phyloP scores from a whole-genome alignment of 345 rosid species.

The Eucalyptus pauciflora region DNA sequence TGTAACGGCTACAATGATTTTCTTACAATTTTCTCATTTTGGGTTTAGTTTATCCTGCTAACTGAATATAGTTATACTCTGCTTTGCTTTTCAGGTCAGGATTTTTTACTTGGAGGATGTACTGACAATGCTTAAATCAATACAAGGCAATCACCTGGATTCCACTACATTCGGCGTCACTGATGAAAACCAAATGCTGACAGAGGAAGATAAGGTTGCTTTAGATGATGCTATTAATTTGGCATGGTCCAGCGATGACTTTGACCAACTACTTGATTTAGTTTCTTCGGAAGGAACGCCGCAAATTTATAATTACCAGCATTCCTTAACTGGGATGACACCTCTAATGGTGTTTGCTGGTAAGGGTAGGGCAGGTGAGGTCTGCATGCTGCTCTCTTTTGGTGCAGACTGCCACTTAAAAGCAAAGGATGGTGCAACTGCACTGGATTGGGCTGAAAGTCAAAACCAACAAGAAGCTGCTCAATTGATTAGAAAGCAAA shows the following conservation, averaged over 20 bases:
- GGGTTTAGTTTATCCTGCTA: neutral
- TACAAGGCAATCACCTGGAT: constrained; percentile 42
- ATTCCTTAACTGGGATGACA: constrained; percentile 54
- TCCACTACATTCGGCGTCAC: constrained; percentile 16
- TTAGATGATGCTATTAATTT: constrained; percentile 76
- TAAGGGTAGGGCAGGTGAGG: constrained; percentile 74
- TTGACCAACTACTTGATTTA: constrained; percentile 64
- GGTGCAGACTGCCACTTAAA: constrained; percentile 54
- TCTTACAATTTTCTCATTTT: neutral
- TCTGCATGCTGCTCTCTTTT: constrained; percentile 75
- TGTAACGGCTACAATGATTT: constrained; percentile 20
- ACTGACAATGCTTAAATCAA: constrained; percentile 58
- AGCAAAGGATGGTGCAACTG: constrained; percentile 57
- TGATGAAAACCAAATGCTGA: constrained; percentile 24
- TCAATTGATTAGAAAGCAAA: constrained; percentile 42
- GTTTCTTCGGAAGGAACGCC: constrained; percentile 46
- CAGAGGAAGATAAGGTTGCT: constrained; percentile 52
- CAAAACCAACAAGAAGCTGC: constrained; percentile 64
- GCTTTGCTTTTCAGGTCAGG: constrained; percentile 45
- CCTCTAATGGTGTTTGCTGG: constrained; percentile 90
- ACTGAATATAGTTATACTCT: neutral
- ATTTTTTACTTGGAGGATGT: constrained; percentile 71
- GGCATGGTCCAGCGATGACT: constrained; percentile 82
- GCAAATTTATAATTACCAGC: constrained; percentile 60
- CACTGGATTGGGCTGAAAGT: constrained; percentile 54